Evolutionary conservation across 768 basidiomycete species (phyloP).

Genomic region (Crucibulum laeve): DNA sequence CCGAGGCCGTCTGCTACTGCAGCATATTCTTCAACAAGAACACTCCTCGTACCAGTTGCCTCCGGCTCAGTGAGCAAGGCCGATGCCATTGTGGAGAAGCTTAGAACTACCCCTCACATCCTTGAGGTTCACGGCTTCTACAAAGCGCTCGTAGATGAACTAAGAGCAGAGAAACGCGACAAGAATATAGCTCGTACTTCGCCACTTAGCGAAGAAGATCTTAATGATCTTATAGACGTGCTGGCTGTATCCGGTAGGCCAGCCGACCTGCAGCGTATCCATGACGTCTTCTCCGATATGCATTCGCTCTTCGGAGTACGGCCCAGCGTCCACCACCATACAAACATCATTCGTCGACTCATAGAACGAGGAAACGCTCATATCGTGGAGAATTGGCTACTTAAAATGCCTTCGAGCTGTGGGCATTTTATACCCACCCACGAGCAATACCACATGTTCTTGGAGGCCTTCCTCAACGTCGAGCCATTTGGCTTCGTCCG

Average conservation of each 20-base stretch:
- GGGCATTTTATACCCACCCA: constrained; percentile 41
- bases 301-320: constrained; percentile 39
- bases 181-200: constrained; percentile 11
- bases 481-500: constrained; percentile 27
- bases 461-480: constrained; percentile 33
- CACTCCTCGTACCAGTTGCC: no score
- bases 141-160: no score
- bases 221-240: constrained; percentile 34
- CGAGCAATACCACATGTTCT: constrained; percentile 51
- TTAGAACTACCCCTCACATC: not conserved
- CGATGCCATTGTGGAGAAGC: no score
- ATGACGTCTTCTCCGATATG: constrained; percentile 48
- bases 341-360: constrained; percentile 44
- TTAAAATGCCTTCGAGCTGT: constrained; percentile 46
- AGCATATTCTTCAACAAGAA: no score
- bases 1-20: no score
- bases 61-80: no score
- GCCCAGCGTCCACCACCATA: constrained; percentile 44
- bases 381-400: constrained; percentile 46
- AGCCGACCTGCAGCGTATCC: constrained; percentile 50
- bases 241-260: constrained; percentile 50
- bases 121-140: not conserved
- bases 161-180: constrained; percentile 13
- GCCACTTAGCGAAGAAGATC: constrained; percentile 23
- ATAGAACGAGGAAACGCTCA: constrained; percentile 36